A percentile compares a stretch with the other conserved stretches of the same genome.
phyloP scores from a whole-genome alignment of 768 basidiomycete genomes.

The Hericium coralloides region DNA sequence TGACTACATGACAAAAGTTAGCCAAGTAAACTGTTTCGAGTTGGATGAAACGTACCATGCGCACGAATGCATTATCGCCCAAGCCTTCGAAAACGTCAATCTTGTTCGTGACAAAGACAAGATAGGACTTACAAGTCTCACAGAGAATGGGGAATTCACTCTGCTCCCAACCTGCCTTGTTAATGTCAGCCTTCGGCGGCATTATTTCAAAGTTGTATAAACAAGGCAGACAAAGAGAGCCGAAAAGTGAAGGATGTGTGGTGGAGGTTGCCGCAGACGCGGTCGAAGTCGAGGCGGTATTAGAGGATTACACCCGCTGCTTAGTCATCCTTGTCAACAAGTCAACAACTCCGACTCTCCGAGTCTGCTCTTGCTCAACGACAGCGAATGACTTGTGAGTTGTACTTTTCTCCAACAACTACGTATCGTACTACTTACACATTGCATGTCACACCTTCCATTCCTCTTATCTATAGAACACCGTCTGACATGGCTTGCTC shows the following conservation, averaged over 20 bases:
- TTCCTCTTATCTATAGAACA: no score
- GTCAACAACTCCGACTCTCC: no score
- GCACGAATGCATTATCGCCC: slow-evolving; percentile 85
- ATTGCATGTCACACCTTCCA: no score
- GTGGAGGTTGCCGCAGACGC: neutral
- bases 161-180: slow-evolving; percentile 93
- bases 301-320: no score
- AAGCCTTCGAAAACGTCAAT: slow-evolving; percentile 41
- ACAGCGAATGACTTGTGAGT: no score
- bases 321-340: no score
- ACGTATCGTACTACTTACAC: no score
- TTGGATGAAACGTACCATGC: slow-evolving; percentile 59
- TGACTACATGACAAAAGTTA: slow-evolving; percentile 40
- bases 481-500: no score
- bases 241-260: neutral
- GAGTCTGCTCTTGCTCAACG: no score
- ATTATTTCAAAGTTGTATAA: slow-evolving; percentile 21
- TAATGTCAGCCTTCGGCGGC: slow-evolving; percentile 84
- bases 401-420: no score
- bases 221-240: neutral
- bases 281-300: no score
- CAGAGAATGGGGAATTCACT: slow-evolving; percentile 91
- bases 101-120: neutral
- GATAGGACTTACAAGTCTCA: slow-evolving; percentile 65
- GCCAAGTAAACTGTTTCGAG: neutral